Conservation (phyloP, 768 basidiomycete species). For the Trametes maxima region DNA sequence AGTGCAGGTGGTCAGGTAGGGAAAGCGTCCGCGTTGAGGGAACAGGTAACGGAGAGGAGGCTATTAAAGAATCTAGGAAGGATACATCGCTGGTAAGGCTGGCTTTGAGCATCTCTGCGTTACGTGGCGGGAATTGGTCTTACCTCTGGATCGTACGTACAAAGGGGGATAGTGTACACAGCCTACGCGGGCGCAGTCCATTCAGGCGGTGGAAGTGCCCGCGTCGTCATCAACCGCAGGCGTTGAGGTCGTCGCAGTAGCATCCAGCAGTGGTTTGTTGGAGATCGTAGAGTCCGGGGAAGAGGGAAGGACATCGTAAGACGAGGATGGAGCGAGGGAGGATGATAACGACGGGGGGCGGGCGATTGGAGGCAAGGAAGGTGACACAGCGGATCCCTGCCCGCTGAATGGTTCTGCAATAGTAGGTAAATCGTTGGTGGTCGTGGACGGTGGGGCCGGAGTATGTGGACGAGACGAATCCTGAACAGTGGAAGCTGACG, state of each 20-base stretch:
- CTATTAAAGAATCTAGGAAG: constrained; percentile 14
- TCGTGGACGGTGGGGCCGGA: background rate
- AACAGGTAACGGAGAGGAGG: background rate
- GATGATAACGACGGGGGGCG: constrained; percentile 29
- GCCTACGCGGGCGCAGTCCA: background rate
- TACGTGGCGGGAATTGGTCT: background rate
- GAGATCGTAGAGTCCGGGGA: constrained; percentile 46
- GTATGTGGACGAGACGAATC: background rate
- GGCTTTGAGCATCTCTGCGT: background rate
- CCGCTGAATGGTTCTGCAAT: background rate
- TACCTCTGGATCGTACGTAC: constrained; percentile 16
- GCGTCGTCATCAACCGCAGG: constrained; percentile 3
- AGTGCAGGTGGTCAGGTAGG: background rate
- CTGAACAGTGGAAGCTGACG: background rate
- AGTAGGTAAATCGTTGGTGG: background rate
- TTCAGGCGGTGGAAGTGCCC: background rate
- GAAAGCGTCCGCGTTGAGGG: background rate
- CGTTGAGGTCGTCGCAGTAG: constrained; percentile 10
- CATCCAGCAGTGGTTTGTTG: constrained; percentile 42
- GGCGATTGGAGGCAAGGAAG: background rate
- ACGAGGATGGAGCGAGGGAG: constrained; percentile 29
- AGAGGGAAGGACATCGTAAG: constrained; percentile 48
- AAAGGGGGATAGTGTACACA: constrained; percentile 18
- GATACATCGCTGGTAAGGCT: background rate
- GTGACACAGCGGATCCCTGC: background rate